Conservation (phyloP, 2,329 filamentous ascomycete species). For the Colletotrichum horii region DNA sequence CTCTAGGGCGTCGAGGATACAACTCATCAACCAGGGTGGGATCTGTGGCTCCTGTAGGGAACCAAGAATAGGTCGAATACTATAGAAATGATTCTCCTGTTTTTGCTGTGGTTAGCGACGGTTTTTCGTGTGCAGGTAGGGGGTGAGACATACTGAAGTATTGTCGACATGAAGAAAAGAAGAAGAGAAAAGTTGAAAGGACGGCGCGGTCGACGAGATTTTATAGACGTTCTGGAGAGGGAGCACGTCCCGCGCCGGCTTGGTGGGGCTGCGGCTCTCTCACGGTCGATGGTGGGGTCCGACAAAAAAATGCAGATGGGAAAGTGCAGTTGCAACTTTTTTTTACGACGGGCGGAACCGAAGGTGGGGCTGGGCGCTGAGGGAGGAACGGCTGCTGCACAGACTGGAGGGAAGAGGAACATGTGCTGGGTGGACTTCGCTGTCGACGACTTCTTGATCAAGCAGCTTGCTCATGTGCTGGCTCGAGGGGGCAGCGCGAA, state of each 20-base stretch:
- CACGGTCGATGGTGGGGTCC: neutral
- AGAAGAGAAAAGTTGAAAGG: slow-evolving; percentile 42
- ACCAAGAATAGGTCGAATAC: slow-evolving; percentile 92
- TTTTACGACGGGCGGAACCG: neutral
- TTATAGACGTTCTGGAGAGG: slow-evolving; percentile 41
- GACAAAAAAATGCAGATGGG: neutral
- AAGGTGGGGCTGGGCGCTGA: neutral
- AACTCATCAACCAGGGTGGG: slow-evolving; percentile 93
- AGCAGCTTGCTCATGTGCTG: neutral
- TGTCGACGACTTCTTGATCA: neutral
- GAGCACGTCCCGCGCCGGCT: neutral
- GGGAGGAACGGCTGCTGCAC: neutral
- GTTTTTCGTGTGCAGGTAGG: slow-evolving; percentile 32
- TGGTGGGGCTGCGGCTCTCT: neutral
- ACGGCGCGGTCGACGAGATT: slow-evolving; percentile 31
- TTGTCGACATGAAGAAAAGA: slow-evolving; percentile 66
- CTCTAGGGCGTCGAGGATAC: slow-evolving; percentile 90
- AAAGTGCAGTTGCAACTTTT: neutral
- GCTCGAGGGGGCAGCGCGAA: neutral
- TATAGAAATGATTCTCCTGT: slow-evolving; percentile 96
- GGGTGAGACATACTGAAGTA: slow-evolving; percentile 57
- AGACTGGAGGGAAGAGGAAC: too few species aligned
- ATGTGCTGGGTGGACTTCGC: neutral
- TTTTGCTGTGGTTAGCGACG: slow-evolving; percentile 21
- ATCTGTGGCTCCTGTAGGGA: slow-evolving; percentile 92